Evolutionary conservation across 108 stramenopile species (phyloP).

Genomic region (Chaetoceros muelleri): DNA sequence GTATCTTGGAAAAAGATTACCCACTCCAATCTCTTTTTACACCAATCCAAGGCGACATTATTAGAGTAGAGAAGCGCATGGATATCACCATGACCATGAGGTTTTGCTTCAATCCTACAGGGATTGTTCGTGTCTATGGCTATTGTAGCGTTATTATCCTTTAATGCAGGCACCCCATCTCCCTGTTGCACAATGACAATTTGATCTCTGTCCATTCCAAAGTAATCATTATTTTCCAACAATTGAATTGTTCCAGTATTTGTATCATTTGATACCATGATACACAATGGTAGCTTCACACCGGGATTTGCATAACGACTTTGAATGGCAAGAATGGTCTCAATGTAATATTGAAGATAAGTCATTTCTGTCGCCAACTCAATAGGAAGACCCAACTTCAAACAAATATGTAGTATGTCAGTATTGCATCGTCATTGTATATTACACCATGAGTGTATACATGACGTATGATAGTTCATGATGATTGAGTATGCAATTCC

Average conservation of each 20-base stretch:
- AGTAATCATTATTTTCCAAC: constrained; percentile 71
- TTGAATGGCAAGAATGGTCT: constrained; percentile 90
- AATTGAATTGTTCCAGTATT: constrained; percentile 74
- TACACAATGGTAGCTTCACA: constrained; percentile 84
- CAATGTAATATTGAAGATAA: constrained; percentile 89
- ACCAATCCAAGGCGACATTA: constrained; percentile 77
- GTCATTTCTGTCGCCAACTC: constrained; percentile 77
- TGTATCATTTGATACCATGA: constrained; percentile 97
- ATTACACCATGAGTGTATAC: neutral
- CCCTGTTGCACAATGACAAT: constrained; percentile 95
- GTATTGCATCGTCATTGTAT: no score
- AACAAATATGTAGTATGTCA: neutral
- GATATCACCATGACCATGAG: constrained; percentile 99
- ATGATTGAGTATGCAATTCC: constrained; percentile 6
- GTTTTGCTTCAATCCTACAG: constrained; percentile 87
- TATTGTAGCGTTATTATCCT: constrained; percentile 85
- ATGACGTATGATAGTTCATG: neutral
- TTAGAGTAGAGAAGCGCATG: constrained; percentile 86
- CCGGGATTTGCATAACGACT: constrained; percentile 37
- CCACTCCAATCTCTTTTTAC: constrained; percentile 70
- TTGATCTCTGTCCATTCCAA: constrained; percentile 84
- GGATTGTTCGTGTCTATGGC: constrained; percentile 61
- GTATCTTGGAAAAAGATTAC: constrained; percentile 98
- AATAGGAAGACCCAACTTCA: constrained; percentile 86
- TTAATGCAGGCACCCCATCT: constrained; percentile 86